A percentile compares a stretch with the other conserved stretches of the same genome.
phyloP scores from a whole-genome alignment of 2,329 filamentous ascomycete species.

The Botryotinia calthae region DNA sequence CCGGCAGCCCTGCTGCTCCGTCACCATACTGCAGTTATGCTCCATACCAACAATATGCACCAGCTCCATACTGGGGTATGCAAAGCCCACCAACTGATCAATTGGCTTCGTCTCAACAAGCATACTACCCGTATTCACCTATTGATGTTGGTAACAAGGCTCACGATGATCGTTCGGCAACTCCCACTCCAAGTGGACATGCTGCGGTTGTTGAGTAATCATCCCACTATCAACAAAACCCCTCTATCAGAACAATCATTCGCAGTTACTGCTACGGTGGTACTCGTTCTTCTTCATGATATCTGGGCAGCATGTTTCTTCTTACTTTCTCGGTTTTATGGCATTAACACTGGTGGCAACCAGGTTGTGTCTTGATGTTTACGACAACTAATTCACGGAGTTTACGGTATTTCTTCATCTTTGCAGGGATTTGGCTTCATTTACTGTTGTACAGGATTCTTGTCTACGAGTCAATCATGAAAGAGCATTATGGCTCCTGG shows the following conservation, averaged over 20 bases:
- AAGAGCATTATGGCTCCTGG: slow-evolving; percentile 19
- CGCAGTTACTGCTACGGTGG: background rate
- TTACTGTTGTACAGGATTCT: slow-evolving; percentile 19
- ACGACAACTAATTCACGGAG: slow-evolving; percentile 12
- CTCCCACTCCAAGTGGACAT: slow-evolving; percentile 32
- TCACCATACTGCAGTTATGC: slow-evolving; percentile 25
- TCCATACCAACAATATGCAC: slow-evolving; percentile 24
- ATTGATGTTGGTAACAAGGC: slow-evolving; percentile 12
- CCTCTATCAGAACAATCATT: background rate
- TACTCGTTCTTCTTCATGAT: slow-evolving; percentile 1
- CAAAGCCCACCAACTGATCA: slow-evolving; percentile 20
- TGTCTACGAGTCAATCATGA: slow-evolving; percentile 17
- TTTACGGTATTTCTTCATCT: slow-evolving; percentile 16
- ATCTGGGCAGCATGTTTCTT: background rate
- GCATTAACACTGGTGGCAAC: background rate
- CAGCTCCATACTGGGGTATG: slow-evolving; percentile 24
- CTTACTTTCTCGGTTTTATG: slow-evolving; percentile 5
- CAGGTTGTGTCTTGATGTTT: slow-evolving; percentile 14
- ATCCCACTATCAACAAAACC: slow-evolving; percentile 24
- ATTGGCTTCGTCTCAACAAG: slow-evolving; percentile 14
- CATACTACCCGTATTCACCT: slow-evolving; percentile 23
- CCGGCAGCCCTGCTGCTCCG: slow-evolving; percentile 25
- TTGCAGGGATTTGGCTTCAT: slow-evolving; percentile 21
- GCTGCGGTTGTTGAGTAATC: slow-evolving; percentile 23
- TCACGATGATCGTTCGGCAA: slow-evolving; percentile 31